Evolutionary conservation across 495 filamentous ascomycete genomes (phyloP).

Genomic region (Penicillium paxilli): DNA sequence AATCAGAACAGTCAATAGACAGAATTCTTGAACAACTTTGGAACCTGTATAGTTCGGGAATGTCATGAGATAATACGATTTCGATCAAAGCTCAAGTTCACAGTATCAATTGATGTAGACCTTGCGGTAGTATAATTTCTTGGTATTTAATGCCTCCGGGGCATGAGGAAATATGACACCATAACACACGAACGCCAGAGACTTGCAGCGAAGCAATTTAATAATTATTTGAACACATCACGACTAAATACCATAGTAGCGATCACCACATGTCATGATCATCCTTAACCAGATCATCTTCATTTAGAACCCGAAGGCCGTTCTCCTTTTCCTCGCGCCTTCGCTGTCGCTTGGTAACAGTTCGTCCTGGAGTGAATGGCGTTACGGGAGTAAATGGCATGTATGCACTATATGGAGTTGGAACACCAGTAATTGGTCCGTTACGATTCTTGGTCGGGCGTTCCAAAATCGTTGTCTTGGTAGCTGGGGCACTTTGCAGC

Average conservation of each 20-base stretch:
- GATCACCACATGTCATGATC: conserved; percentile 61
- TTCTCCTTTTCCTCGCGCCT: conserved; percentile 51
- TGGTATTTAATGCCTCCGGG: background rate
- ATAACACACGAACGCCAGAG: background rate
- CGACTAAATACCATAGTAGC: too few species aligned
- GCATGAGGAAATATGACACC: background rate
- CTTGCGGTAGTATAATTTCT: background rate
- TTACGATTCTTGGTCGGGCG: conserved; percentile 54
- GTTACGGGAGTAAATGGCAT: conserved; percentile 89
- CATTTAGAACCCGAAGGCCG: conserved; percentile 40
- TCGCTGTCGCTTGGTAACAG: conserved; percentile 73
- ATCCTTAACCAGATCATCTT: conserved; percentile 51
- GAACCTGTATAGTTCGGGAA: too few species aligned
- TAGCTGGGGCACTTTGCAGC: conserved; percentile 57
- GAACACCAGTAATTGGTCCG: conserved; percentile 71
- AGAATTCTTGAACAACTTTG: too few species aligned
- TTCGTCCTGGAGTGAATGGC: conserved; percentile 76
- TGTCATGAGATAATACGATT: too few species aligned
- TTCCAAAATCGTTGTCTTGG: conserved; percentile 79
- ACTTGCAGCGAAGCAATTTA: conserved; percentile 5
- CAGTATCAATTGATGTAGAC: too few species aligned
- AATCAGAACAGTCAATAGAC: too few species aligned
- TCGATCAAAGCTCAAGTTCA: too few species aligned
- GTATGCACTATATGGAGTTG: conserved; percentile 85
- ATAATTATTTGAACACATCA: background rate